A percentile compares a stretch with the other conserved stretches of the same genome.
phyloP scores from a whole-genome alignment of 108 stramenopile species.

The Ochromonas danica region DNA sequence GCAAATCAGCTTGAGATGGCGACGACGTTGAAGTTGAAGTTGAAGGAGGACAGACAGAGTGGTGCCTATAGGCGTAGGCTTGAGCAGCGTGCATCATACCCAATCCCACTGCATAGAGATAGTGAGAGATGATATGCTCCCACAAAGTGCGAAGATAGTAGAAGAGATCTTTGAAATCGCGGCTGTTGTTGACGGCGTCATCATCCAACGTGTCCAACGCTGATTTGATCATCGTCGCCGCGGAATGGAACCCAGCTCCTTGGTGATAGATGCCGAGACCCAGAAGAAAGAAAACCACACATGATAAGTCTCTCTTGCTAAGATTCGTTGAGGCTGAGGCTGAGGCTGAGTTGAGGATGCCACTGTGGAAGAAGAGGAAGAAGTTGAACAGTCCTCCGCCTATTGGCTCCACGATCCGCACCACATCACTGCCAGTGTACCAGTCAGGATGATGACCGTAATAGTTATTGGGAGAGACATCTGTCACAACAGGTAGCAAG shows the following conservation, averaged over 20 bases:
- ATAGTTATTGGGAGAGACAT: background rate
- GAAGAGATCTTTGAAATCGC: background rate
- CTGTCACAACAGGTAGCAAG: background rate
- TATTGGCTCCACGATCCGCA: background rate
- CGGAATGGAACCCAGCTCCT: conserved; percentile 6
- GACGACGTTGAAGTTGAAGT: no score
- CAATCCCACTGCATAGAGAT: conserved; percentile 4
- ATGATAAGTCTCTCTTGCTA: background rate
- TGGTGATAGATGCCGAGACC: background rate
- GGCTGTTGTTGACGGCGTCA: background rate
- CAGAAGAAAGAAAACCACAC: background rate
- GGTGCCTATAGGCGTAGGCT: no score
- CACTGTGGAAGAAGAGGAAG: background rate
- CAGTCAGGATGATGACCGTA: background rate
- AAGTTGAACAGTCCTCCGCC: background rate
- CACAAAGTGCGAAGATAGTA: background rate
- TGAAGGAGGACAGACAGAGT: no score
- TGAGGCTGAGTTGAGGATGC: background rate
- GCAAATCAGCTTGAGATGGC: background rate
- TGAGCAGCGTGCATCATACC: background rate
- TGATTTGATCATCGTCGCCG: background rate
- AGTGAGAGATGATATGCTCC: conserved; percentile 7
- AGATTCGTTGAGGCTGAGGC: background rate
- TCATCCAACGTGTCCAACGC: background rate
- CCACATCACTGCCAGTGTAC: conserved; percentile 2